phyloP scores from a whole-genome alignment of 495 filamentous ascomycete genomes.

The Hypoxylon rickii region DNA sequence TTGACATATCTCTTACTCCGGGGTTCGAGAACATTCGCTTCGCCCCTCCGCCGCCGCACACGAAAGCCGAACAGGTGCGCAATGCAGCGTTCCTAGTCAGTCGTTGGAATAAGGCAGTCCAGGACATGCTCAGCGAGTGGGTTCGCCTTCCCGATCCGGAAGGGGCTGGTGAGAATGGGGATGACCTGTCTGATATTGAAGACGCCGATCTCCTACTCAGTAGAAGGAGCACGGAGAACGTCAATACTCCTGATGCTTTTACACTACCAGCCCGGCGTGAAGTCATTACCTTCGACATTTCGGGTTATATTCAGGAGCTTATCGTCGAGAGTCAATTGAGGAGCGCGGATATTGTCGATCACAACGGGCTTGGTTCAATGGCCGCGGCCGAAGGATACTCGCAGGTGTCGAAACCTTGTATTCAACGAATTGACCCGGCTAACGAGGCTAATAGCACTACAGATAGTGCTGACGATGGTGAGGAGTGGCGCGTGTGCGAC shows the following conservation, averaged over 20 bases:
- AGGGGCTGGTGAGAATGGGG: neutral
- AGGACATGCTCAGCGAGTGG: slow-evolving; percentile 36
- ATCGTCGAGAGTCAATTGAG: slow-evolving; percentile 44
- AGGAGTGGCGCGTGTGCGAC: slow-evolving; percentile 24
- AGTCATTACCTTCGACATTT: slow-evolving; percentile 35
- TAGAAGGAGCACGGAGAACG: slow-evolving; percentile 9
- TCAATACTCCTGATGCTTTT: neutral
- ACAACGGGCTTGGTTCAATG: slow-evolving; percentile 35
- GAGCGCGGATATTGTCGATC: slow-evolving; percentile 33
- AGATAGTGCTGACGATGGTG: neutral
- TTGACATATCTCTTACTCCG: slow-evolving; percentile 51
- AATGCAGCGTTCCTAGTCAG: slow-evolving; percentile 42
- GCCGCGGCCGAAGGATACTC: slow-evolving; percentile 27
- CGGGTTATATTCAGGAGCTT: slow-evolving; percentile 34
- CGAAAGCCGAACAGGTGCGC: slow-evolving; percentile 41
- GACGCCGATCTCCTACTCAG: slow-evolving; percentile 20
- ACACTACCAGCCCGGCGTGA: slow-evolving; percentile 33
- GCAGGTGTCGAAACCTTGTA: slow-evolving; percentile 40
- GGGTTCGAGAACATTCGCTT: slow-evolving; percentile 43
- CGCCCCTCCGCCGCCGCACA: slow-evolving; percentile 32
- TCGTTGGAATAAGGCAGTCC: slow-evolving; percentile 41
- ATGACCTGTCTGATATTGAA: slow-evolving; percentile 17
- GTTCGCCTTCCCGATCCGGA: slow-evolving; percentile 28
- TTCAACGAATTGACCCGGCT: neutral
- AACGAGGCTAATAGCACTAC: neutral